Evolutionary conservation across 805 yeast species (phyloP), one percentile per base, ranked within the genome.

Genomic region (Saturnispora dispora): DNA sequence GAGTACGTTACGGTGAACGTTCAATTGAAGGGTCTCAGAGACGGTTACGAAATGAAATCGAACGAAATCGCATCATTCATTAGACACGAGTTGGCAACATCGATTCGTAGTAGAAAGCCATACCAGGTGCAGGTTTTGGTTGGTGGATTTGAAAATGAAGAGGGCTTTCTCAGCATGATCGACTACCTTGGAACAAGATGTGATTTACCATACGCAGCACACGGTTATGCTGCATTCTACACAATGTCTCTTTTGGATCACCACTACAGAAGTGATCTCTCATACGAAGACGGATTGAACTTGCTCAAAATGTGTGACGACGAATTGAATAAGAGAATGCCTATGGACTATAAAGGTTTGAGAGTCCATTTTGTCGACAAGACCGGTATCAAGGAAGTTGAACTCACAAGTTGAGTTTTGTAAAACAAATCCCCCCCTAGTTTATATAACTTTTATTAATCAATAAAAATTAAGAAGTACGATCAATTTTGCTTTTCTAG

Each of bases 161-260:
- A 62, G 41, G 88, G 97, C 39, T 72, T 78, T 48, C 75, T 93
- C 61, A 83, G 85, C 63, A 88, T 91, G 83, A 85, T 93, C 58
- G 99, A 93, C 66, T 93, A 93, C 67, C 72, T 93, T 57, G 99
- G 99, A 7, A 87, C 99, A 2, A 81, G 83, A 58, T 95, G 83
- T 15, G 88, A 83, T 54, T 74, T 93, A 53, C 98, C 99, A 15
- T 93, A 93, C 64, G 96, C 95, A 17, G 98, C 98, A 2, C 99
- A 93, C 66, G 99, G 99, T 11, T 93, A 93, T 64, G 96, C 98
- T n/a, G 96, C 95, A 1, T 93, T 91, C 69, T 93, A 93, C 67
- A 82, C 96, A 32, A 77, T 88, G 67, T 86, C 98, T 2, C 72
- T 91, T 57, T 75, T 93, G 58, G 99, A 93, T 71, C 89, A 84